These are phyloP conservation scores for Omphalotus guepiniiformis DNA, from an alignment of 768 basidiomycete species.

Conservation along the genomic window DNA sequence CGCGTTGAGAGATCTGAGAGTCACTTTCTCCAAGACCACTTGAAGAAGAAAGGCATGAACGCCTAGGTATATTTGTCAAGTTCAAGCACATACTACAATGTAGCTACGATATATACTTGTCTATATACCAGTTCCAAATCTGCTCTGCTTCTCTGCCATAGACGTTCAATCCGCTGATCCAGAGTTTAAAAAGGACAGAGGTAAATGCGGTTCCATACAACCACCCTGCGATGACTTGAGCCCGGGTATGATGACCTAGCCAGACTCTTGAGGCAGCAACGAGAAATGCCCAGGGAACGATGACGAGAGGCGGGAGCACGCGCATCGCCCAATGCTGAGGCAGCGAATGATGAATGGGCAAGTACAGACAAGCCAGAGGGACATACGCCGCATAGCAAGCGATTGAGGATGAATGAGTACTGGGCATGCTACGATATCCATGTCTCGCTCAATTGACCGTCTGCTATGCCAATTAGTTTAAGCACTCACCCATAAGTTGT, in stretches of 20 bases:
- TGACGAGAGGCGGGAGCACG: constrained; percentile 39
- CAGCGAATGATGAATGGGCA: constrained; percentile 57
- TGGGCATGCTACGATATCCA: constrained; percentile 61
- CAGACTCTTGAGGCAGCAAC: constrained; percentile 65
- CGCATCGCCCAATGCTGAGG: constrained; percentile 35
- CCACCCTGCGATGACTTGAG: constrained; percentile 60
- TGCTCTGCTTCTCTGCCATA: constrained; percentile 25
- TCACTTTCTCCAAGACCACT: background rate
- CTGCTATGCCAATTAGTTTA: background rate
- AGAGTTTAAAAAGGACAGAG: constrained; percentile 51
- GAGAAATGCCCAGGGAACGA: constrained; percentile 49
- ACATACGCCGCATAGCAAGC: constrained; percentile 61
- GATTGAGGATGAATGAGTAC: constrained; percentile 73
- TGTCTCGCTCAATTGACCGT: no score
- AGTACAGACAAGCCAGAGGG: constrained; percentile 48
- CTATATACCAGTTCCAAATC: constrained; percentile 7
- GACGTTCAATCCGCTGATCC: constrained; percentile 37
- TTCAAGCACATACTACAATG: background rate
- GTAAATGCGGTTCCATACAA: constrained; percentile 53
- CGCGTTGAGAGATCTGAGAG: constrained; percentile 6
- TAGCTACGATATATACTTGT: background rate
- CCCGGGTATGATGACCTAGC: constrained; percentile 75
- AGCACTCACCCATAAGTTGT: constrained; percentile 61
- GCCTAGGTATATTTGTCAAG: no score
- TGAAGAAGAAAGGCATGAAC: no score